Conservation (phyloP, 306 rosid species). For the Sphenostylis stenocarpa region DNA sequence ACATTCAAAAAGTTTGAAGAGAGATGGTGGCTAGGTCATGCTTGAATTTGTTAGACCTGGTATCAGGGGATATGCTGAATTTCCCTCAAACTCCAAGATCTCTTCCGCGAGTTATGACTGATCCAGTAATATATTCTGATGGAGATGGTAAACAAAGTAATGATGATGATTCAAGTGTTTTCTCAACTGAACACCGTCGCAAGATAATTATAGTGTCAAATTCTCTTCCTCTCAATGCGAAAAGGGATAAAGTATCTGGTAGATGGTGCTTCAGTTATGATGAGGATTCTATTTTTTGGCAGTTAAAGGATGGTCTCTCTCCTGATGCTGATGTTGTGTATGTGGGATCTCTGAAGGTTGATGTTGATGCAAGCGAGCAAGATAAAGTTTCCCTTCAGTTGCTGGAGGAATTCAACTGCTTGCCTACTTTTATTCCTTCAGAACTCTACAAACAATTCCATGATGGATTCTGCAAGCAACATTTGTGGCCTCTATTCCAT, state of each 20-base stretch:
- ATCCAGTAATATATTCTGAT: constrained; percentile 53
- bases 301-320: constrained; percentile 66
- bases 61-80: constrained; percentile 58
- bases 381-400: constrained; percentile 65
- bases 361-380: constrained; percentile 63
- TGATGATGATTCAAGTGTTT: constrained; percentile 35
- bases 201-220: constrained; percentile 68
- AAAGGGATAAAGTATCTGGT: constrained; percentile 57
- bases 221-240: constrained; percentile 70
- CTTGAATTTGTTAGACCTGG: constrained; percentile 62
- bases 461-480: constrained; percentile 84
- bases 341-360: constrained; percentile 71
- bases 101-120: constrained; percentile 58
- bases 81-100: constrained; percentile 57
- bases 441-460: constrained; percentile 64
- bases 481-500: constrained; percentile 83
- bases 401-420: constrained; percentile 74
- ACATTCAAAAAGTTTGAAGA: constrained; percentile 19
- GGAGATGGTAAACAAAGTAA: constrained; percentile 36
- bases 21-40: constrained; percentile 64
- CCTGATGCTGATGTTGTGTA: constrained; percentile 54
- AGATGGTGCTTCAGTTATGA: constrained; percentile 70
- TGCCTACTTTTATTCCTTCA: constrained; percentile 73
- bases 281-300: constrained; percentile 68
- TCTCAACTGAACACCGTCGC: constrained; percentile 36